Percentiles rank a stretch among this genome's conserved stretches.
Evolutionary conservation across 805 yeast species (phyloP).

Genomic region (Hanseniaspora nectarophila): DNA sequence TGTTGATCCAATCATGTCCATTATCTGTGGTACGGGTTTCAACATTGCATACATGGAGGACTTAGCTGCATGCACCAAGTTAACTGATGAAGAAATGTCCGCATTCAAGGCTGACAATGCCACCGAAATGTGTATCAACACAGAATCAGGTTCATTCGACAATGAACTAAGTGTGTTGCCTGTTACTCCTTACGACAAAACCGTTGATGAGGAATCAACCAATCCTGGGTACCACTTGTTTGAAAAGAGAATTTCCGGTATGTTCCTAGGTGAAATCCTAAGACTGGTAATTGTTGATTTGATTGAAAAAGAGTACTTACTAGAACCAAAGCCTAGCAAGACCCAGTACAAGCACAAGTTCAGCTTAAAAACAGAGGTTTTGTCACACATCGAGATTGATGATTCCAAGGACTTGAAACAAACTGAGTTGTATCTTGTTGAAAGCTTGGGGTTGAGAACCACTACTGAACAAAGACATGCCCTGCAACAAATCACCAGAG

Average conservation of each 20-base stretch:
- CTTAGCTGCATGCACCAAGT: slow-evolving; percentile 59
- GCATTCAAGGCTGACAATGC: slow-evolving; percentile 35
- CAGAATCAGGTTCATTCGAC: slow-evolving; percentile 98
- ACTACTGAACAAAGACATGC: slow-evolving; percentile 58
- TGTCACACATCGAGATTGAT: slow-evolving; percentile 78
- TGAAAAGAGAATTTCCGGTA: slow-evolving; percentile 84
- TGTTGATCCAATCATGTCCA: slow-evolving; percentile 72
- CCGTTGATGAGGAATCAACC: slow-evolving; percentile 59
- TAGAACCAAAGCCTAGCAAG: slow-evolving; percentile 36
- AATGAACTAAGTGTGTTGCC: slow-evolving; percentile 68
- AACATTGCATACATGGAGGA: slow-evolving; percentile 88
- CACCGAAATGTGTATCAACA: slow-evolving; percentile 74
- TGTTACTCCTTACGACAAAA: slow-evolving; percentile 60
- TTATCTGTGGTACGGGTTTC: slow-evolving; percentile 95
- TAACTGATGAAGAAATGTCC: slow-evolving; percentile 38
- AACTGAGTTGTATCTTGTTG: slow-evolving; percentile 56
- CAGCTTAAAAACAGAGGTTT: slow-evolving; percentile 68
- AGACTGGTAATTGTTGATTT: slow-evolving; percentile 64
- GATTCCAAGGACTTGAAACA: slow-evolving; percentile 59
- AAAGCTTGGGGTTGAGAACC: slow-evolving; percentile 58
- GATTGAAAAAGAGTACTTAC: slow-evolving; percentile 44
- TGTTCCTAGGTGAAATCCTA: slow-evolving; percentile 84
- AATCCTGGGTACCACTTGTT: slow-evolving; percentile 83
- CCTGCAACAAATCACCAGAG: slow-evolving; percentile 61
- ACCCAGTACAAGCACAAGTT: slow-evolving; percentile 41